Base-by-base conservation (phyloP, 1,139 yeast species). In the Yamadazyma songkhlaensis region DNA sequence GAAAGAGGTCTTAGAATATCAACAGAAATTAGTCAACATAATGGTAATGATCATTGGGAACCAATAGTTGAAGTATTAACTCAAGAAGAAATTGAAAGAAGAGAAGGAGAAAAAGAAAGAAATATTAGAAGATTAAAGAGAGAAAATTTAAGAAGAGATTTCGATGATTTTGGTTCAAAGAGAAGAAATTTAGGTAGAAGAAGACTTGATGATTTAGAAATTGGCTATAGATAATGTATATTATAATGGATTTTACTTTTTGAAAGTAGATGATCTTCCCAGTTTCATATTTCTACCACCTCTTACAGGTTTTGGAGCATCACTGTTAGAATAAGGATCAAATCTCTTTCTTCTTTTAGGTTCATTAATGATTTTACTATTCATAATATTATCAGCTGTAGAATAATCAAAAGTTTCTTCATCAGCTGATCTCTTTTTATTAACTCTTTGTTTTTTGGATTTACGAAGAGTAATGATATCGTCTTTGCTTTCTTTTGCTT, bases 81-180 rank as follows among this genome's bases (percentile, higher is more conserved):
- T 1, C 92, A 88, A 34, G 90, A 92, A 74, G 98, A 92, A 62
- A 88, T 92, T 41, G 97, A 90, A 55, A 84, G 86, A 62, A 77
- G 97, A 46, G 97, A 92, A 56, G 88, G 90, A 48, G 98, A 94
- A 61, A 81, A 95, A 54, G 97, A 90, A 48, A 77, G 98, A 60
- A 88, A 86, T 54, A 75, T 88, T 44, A 79, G 98, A 60, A 79
- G 98, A 56, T 72, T 89, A 54, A 90, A 94, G 67, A 79, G 98
- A 60, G 98, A 94, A 57, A 81, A 88, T 20, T 79, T 85, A 72
- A 72, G 83, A 48, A 73, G 81, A 25, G 84, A 67, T 44, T 67
- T 60, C 24, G 73, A 66, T 45, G 74, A 68, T 37, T 56, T 50
- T 34, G 54, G 60, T 13, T 46, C 57, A 11, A 66, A 70, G 39